A percentile compares a stretch with the other conserved stretches of the same genome.
Evolutionary conservation across 2,329 filamentous ascomycete species (phyloP).

Genomic region (Cladosporium sphaerospermum): DNA sequence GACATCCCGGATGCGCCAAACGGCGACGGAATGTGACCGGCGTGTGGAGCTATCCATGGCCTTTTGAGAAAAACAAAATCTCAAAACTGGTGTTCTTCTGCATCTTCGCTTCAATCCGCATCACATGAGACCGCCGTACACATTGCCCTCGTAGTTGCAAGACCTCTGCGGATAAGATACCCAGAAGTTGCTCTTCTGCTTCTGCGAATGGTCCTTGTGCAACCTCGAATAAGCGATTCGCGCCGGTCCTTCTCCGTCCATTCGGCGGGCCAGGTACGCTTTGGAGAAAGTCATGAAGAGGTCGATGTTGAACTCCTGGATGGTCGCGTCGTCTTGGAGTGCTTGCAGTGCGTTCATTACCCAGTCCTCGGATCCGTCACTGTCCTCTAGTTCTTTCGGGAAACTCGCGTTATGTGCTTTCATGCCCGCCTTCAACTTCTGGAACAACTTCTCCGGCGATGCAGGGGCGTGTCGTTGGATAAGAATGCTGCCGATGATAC

Average conservation of each 20-base stretch:
- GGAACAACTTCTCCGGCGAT: conserved; percentile 3
- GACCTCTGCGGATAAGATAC: background rate
- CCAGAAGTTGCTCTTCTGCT: conserved; percentile 13
- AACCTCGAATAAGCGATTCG: conserved; percentile 10
- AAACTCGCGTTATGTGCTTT: background rate
- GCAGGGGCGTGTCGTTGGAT: conserved; percentile 12
- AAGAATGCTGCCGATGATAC: conserved; percentile 17
- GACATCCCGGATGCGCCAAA: no score
- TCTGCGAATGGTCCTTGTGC: conserved; percentile 11
- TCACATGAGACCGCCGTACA: conserved; percentile 10
- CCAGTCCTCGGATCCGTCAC: conserved; percentile 13
- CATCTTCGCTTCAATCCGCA: no score
- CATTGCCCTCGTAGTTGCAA: background rate
- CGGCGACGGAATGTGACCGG: no score
- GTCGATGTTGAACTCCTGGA: conserved; percentile 14
- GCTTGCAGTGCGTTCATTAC: conserved; percentile 12
- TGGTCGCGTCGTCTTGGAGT: conserved; percentile 12
- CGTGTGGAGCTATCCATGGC: no score
- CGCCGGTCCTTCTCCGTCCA: conserved; percentile 12
- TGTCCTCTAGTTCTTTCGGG: background rate
- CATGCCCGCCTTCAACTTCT: conserved; percentile 11
- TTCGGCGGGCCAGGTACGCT: conserved; percentile 13
- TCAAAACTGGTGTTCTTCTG: no score
- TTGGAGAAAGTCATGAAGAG: conserved; percentile 18
- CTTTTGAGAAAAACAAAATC: no score